Evolutionary conservation across 495 filamentous ascomycete species (phyloP).

Genomic region (Xylaria palmicola): DNA sequence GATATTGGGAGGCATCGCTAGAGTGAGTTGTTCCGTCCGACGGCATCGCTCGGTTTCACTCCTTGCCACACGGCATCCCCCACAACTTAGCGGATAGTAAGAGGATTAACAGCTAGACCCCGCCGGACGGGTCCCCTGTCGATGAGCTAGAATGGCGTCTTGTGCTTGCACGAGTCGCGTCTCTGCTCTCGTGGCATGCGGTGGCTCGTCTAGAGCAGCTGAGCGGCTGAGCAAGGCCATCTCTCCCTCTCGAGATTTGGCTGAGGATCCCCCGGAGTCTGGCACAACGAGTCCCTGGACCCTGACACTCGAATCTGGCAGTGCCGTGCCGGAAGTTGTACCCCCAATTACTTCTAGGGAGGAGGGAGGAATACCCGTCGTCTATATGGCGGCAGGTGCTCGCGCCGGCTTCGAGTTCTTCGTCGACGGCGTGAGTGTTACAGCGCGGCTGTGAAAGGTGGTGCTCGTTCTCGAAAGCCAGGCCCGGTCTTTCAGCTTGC

Average conservation of each 20-base stretch:
- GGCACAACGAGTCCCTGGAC: constrained; percentile 1
- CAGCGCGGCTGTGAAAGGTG: neutral
- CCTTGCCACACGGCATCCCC: neutral
- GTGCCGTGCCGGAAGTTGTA: neutral
- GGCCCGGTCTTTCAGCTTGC: neutral
- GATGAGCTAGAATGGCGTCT: no score
- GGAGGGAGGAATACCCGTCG: neutral
- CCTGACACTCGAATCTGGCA: neutral
- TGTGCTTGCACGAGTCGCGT: no score
- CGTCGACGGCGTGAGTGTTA: neutral
- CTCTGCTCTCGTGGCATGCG: no score
- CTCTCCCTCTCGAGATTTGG: neutral
- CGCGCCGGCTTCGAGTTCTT: neutral
- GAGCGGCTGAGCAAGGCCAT: neutral
- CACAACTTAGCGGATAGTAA: neutral
- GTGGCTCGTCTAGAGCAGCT: neutral
- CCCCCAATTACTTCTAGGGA: neutral
- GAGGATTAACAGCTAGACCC: neutral
- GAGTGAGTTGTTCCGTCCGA: neutral
- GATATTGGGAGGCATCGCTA: neutral
- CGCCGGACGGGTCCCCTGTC: neutral
- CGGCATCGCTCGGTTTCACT: neutral
- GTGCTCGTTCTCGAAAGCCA: neutral
- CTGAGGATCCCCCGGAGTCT: neutral
- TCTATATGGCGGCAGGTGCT: neutral